Conservation (phyloP, 139 green algal genomes). For the Chlamydomonas urium region DNA sequence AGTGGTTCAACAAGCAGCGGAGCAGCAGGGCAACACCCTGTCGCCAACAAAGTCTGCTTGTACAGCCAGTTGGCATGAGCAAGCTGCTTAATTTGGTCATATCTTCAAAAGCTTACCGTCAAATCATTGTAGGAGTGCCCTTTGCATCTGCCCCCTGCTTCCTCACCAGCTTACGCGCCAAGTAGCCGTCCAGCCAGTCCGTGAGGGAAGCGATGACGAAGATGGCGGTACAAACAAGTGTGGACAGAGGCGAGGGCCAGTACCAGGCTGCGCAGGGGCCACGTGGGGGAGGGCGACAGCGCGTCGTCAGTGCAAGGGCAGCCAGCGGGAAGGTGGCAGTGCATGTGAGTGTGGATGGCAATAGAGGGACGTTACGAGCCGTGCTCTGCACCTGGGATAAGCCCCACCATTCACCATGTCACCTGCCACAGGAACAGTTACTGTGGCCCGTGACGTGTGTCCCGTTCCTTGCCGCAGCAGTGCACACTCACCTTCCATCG, state of each 20-base stretch:
- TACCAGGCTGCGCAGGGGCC: constrained; percentile 53
- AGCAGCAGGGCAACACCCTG: too few species aligned
- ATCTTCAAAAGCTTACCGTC: too few species aligned
- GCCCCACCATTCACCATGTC: not conserved
- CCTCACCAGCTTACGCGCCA: constrained; percentile 68
- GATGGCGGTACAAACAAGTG: constrained; percentile 35
- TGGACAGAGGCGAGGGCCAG: constrained; percentile 30
- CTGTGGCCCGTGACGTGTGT: not conserved
- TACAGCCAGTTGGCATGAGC: too few species aligned
- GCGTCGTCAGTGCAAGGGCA: not conserved
- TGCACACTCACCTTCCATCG: not conserved
- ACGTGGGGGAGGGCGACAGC: not conserved
- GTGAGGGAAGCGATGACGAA: constrained; percentile 85
- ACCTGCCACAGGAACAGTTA: not conserved
- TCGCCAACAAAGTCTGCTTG: too few species aligned
- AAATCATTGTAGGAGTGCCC: too few species aligned
- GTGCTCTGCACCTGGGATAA: not conserved
- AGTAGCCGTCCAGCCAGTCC: constrained; percentile 91
- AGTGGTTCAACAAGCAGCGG: too few species aligned
- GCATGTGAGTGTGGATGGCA: not conserved
- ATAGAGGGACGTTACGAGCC: too few species aligned
- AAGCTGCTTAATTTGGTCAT: too few species aligned
- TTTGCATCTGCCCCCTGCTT: not conserved
- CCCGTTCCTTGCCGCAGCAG: too few species aligned
- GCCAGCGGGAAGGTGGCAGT: not conserved